Evolutionary conservation across 2,329 filamentous ascomycete genomes (phyloP).

Genomic region (Diaporthe citriasiana): DNA sequence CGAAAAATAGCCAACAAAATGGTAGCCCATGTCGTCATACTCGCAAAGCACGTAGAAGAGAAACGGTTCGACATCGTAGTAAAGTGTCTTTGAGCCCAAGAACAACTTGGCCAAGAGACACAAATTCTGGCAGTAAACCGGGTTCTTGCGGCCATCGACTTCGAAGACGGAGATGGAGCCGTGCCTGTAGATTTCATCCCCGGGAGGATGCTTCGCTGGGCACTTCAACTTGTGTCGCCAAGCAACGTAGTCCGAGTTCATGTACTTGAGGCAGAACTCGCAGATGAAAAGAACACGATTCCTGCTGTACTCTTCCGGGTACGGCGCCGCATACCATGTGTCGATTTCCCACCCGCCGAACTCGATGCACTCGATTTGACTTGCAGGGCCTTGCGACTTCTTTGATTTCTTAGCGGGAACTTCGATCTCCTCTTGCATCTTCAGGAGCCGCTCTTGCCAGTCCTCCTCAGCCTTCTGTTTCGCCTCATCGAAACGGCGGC

Average conservation of each 20-base stretch:
- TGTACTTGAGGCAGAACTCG: constrained; percentile 99
- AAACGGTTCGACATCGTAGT: constrained; percentile 98
- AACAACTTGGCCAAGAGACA: constrained; percentile 97
- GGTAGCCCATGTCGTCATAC: constrained; percentile 90
- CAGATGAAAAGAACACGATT: constrained; percentile 98
- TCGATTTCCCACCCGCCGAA: constrained; percentile 99
- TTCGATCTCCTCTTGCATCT: constrained; percentile 74
- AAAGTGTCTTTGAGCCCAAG: constrained; percentile 97
- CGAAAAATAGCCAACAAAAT: constrained; percentile 99
- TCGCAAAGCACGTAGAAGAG: constrained; percentile 98
- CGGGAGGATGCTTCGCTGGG: constrained; percentile 94
- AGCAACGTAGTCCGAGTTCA: constrained; percentile 98
- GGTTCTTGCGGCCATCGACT: constrained; percentile 96
- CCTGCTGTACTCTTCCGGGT: constrained; percentile 97
- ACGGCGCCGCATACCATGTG: constrained; percentile 98
- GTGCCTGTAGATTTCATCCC: constrained; percentile 97
- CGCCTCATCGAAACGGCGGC: constrained; percentile 89
- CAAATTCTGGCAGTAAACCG: constrained; percentile 98
- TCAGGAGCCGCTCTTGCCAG: constrained; percentile 78
- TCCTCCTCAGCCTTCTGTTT: constrained; percentile 93
- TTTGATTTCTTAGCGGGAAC: constrained; percentile 74
- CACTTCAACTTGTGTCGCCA: constrained; percentile 99
- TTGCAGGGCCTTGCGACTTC: constrained; percentile 87
- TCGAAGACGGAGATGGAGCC: constrained; percentile 95
- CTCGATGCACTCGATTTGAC: constrained; percentile 98